These are phyloP conservation scores for Papiliotrema nemorosa DNA, from an alignment of 1,284 basidiomycete species.

Conservation along the genomic window DNA sequence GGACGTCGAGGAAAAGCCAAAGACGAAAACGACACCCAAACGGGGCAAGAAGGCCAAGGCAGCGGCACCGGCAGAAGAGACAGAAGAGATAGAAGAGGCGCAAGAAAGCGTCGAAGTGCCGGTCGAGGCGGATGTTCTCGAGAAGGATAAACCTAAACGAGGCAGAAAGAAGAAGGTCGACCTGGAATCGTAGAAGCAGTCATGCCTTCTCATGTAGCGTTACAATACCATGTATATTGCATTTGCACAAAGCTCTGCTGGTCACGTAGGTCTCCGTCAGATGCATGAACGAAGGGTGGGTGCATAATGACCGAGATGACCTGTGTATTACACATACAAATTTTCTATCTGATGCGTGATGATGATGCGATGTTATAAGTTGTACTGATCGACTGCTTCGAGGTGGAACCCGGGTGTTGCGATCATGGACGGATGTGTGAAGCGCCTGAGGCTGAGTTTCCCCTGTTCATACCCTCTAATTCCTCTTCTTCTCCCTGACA, in stretches of 20 bases:
- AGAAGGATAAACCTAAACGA: neutral
- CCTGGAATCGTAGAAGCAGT: constrained; percentile 1
- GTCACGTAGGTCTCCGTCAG: no score
- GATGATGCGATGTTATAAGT: no score
- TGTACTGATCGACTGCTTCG: no score
- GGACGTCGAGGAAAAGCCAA: neutral
- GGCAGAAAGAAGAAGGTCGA: neutral
- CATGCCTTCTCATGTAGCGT: no score
- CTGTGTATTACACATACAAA: no score
- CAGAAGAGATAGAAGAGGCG: constrained; percentile 10
- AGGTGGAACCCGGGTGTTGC: no score
- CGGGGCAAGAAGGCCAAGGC: constrained; percentile 6
- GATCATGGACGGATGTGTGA: neutral
- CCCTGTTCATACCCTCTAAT: neutral
- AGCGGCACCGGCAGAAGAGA: constrained; percentile 27
- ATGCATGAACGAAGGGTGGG: no score
- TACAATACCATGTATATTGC: no score
- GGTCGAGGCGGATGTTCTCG: constrained; percentile 1
- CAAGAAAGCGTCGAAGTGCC: constrained; percentile 5
- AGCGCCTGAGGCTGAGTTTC: neutral
- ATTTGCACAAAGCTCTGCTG: no score
- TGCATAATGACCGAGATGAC: no score
- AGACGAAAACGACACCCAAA: constrained; percentile 29
- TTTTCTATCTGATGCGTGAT: no score
- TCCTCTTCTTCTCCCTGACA: constrained; percentile 3